Evolutionary conservation across 2,329 filamentous ascomycete species (phyloP), one percentile per base, ranked within the genome.

Genomic region (Aureobasidium sp.): DNA sequence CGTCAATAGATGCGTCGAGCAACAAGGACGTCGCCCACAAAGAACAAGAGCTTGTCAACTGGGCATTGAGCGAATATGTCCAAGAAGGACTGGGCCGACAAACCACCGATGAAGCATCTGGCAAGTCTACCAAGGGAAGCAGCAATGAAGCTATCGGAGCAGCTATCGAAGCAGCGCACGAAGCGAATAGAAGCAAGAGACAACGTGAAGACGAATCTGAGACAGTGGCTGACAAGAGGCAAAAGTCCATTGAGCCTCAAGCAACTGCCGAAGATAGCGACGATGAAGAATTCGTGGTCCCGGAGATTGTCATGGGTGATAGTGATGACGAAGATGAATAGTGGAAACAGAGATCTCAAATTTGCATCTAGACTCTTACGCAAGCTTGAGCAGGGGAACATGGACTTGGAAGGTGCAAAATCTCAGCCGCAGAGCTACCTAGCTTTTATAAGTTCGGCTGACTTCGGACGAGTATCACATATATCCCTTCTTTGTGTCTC

Each of bases 241-340:
- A 62, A 24, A 53, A 48, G 39, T 29, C 43, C 13, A 34, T 52
- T 13, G 60, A 52, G 32, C 51, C 50, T 2, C 51, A 53, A 29
- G 41, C 17, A n/a, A 60, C 63, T 34, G 64, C 41, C n/a, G 64
- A 64, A 24, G 68, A 68, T 47, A 61, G 57, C 24, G 71, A 73
- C 64, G 71, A 69, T 9, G 71, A 72, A 56, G 72, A 74, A 39
- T 71, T 74, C 60, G 72, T 73, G 46, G 70, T 75, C 61, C 73
- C 73, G 8, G 65, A 68, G 17, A 62, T 75, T 34, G 70, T 68
- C 27, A 70, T 73, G 67, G 70, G 72, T 63, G 66, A 68, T 32
- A 67, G 65, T 26, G 68, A 70, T 44, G 67, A 69, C 12, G 71
- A 72, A 36, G 67, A 68, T 36, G 67, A 69, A n/a, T 64, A 64